phyloP scores from a whole-genome alignment of 2,329 filamentous ascomycete species.

The Eutypella sp. region DNA sequence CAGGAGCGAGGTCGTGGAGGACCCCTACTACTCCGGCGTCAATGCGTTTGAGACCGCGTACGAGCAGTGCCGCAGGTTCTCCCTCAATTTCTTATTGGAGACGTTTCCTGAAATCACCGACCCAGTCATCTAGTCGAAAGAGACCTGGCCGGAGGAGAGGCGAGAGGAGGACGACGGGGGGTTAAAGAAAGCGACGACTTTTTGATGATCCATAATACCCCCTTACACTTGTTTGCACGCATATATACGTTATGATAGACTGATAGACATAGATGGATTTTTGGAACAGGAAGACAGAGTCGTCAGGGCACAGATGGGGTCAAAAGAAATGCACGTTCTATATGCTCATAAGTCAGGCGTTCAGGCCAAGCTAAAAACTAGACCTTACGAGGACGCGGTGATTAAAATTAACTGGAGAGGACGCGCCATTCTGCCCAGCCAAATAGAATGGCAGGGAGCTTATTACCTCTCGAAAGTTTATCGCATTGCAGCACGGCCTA shows the following conservation, averaged over 20 bases:
- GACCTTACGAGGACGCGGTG: too few relatives aligned
- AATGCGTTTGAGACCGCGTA: conserved; percentile 83
- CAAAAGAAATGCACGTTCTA: too few relatives aligned
- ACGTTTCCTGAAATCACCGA: conserved; percentile 37
- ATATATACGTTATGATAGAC: neutral
- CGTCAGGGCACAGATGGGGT: too few relatives aligned
- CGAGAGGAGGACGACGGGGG: neutral
- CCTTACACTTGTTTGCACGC: neutral
- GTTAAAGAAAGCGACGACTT: neutral
- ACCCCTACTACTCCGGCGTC: conserved; percentile 88
- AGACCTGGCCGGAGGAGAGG: neutral
- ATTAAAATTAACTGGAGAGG: too few relatives aligned
- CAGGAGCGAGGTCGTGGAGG: conserved; percentile 67
- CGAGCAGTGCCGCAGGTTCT: conserved; percentile 75
- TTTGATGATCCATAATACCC: neutral
- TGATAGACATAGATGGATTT: neutral
- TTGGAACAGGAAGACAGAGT: neutral
- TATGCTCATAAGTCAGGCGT: too few relatives aligned
- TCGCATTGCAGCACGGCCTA: too few relatives aligned
- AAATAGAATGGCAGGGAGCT: too few relatives aligned
- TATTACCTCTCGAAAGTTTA: too few relatives aligned
- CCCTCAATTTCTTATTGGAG: conserved; percentile 66
- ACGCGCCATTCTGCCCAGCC: neutral
- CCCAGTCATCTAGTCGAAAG: neutral
- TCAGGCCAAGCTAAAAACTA: too few relatives aligned